Percentiles rank a stretch among this genome's conserved stretches.
Conservation (phyloP, 352 stramenopile genomes). For the Globisporangium emineosum region DNA sequence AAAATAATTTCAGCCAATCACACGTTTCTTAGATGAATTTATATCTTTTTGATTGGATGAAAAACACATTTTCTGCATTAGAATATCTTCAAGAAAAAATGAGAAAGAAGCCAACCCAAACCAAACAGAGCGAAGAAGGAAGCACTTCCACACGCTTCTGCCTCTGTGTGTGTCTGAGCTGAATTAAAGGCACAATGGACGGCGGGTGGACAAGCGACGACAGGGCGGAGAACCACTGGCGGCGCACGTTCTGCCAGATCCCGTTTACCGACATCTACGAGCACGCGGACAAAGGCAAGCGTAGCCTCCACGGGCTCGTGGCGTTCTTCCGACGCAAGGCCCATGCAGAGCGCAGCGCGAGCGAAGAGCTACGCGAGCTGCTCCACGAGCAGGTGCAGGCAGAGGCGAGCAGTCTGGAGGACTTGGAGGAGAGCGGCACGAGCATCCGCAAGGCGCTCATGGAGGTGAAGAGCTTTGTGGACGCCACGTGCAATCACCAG, state of each 20-base stretch:
- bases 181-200: conserved; percentile 15
- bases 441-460: conserved; percentile 57
- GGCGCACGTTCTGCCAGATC: conserved; percentile 86
- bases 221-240: conserved; percentile 79
- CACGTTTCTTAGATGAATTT: too few species aligned
- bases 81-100: neutral
- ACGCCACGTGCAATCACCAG: conserved; percentile 63
- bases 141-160: too few species aligned
- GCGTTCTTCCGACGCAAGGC: conserved; percentile 72
- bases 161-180: neutral
- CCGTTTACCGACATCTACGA: conserved; percentile 76
- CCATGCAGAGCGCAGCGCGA: conserved; percentile 51
- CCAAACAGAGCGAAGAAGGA: conserved; percentile 2
- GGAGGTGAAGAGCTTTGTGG: conserved; percentile 61
- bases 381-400: conserved; percentile 24
- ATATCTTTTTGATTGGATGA: neutral
- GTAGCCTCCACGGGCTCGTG: conserved; percentile 65
- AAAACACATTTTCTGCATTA: neutral
- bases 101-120: neutral
- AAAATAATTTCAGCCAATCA: neutral
- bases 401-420: conserved; percentile 34
- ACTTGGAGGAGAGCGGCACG: conserved; percentile 65
- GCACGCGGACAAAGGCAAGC: conserved; percentile 75
- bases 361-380: conserved; percentile 58
- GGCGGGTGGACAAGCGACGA: conserved; percentile 41